These are phyloP conservation scores for Ajuga chamaepitys DNA, from an alignment of 257 asterid genomes.

Conservation along the genomic window DNA sequence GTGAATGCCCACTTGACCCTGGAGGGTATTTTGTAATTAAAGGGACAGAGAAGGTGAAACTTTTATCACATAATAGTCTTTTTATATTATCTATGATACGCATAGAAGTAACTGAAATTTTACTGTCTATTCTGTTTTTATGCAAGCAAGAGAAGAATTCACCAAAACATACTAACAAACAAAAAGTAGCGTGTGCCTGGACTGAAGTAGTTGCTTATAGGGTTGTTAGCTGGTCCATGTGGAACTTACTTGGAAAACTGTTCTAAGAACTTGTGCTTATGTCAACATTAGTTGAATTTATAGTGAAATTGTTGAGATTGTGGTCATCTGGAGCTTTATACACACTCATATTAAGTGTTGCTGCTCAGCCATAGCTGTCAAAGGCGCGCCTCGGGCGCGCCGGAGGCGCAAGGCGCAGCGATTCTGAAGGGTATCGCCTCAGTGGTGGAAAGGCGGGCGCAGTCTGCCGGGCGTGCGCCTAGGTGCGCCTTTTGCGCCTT, in stretches of 20 bases:
- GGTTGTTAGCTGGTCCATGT: not conserved
- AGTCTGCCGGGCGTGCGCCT: too few species aligned
- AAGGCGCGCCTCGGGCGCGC: too few species aligned
- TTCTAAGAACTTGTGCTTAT: not conserved
- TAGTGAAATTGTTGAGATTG: not conserved
- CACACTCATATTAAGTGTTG: not conserved
- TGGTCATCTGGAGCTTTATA: not conserved
- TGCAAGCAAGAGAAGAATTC: not conserved
- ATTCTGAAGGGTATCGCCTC: too few species aligned
- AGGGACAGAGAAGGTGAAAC: slow-evolving; percentile 84
- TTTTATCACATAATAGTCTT: slow-evolving; percentile 5
- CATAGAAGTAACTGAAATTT: not conserved
- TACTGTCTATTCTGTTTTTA: not conserved
- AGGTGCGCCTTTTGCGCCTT: too few species aligned
- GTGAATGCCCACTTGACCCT: slow-evolving; percentile 99
- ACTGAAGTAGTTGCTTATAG: not conserved
- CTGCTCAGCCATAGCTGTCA: too few species aligned
- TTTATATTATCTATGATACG: slow-evolving; percentile 11
- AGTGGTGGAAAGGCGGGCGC: too few species aligned
- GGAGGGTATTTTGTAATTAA: slow-evolving; percentile 91
- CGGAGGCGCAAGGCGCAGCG: too few species aligned
- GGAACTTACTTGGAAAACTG: not conserved
- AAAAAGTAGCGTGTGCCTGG: not conserved
- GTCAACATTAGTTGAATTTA: not conserved
- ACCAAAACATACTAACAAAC: not conserved